Evolutionary conservation across 1,284 basidiomycete species (phyloP), one percentile per base, ranked within the genome.

Genomic region (Boletus albobrunnescens): DNA sequence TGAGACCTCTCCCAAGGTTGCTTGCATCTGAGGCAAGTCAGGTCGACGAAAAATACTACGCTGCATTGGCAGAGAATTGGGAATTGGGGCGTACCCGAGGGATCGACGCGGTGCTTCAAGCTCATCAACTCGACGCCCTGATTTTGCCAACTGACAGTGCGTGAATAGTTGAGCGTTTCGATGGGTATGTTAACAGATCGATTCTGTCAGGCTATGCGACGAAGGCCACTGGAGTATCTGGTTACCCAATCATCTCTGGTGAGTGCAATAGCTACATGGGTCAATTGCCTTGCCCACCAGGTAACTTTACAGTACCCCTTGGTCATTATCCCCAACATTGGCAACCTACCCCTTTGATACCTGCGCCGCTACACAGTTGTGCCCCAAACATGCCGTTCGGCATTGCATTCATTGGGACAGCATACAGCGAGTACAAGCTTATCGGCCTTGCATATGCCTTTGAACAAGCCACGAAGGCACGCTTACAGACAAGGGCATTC

Each of bases 371-470:
- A n/a, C 47, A 60, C 31, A 60, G 53, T 14, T 28, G 41, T 30
- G 66, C 68, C 1, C 73, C 75, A n/a, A 73, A 73, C 23, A 56
- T 71, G 47, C 78, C 78, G 1, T 76, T 78, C 38, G 78, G 79
- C 3, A 59, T 80, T 19, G 61, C 70, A 27, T 79, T 80, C 58
- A 59, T 76, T n/a, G 75, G 76, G 9, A 72, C 71, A 8, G 74
- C 75, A 12, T 78, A 70, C 56, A 74, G 71, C 59, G 78, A 80
- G 51, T 71, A 70, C 47, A 58, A 72, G 43, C 64, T 81, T 45
- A 67, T 80, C 33, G 61, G 68, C 6, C 71, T 70, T 49, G 79
- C 75, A 8, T 79, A 74, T 53, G 76, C 77, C 12, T 79, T 74
- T 50, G 79, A 81, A 61, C 77, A 80, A 54, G 72, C 72, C 19